These are phyloP conservation scores for Teunomyces stri DNA, from an alignment of 805 yeast genomes.

Conservation along the genomic window DNA sequence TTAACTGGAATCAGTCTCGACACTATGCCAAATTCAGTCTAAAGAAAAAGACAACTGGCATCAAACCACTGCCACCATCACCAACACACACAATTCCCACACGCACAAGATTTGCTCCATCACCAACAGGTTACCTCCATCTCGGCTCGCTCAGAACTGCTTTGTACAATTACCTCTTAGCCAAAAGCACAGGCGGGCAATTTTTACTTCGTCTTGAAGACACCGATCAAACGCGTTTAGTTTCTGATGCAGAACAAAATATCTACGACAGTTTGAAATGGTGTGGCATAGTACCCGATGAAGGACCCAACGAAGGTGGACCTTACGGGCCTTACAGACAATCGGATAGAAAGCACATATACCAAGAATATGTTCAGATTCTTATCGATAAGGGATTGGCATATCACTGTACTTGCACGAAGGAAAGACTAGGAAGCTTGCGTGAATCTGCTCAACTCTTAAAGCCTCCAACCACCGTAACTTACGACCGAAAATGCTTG, in stretches of 20 bases:
- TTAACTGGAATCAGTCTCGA: neutral
- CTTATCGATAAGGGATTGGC: constrained; percentile 69
- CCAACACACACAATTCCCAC: constrained; percentile 44
- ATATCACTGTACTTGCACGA: constrained; percentile 83
- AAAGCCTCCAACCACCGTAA: constrained; percentile 86
- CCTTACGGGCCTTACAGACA: constrained; percentile 78
- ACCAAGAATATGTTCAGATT: constrained; percentile 53
- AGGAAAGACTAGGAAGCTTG: constrained; percentile 66
- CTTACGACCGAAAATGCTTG: constrained; percentile 83
- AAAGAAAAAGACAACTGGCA: constrained; percentile 4
- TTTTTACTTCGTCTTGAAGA: constrained; percentile 86
- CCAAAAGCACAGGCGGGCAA: constrained; percentile 74
- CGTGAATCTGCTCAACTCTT: constrained; percentile 70
- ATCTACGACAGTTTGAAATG: constrained; percentile 73
- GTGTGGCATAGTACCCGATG: constrained; percentile 78
- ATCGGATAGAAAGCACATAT: constrained; percentile 71
- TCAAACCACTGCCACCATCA: constrained; percentile 35
- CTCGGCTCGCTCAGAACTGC: constrained; percentile 94
- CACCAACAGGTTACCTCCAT: constrained; percentile 96
- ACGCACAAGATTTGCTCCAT: constrained; percentile 93
- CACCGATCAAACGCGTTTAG: constrained; percentile 81
- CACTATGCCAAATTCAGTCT: constrained; percentile 7
- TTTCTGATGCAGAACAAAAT: constrained; percentile 78
- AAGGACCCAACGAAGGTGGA: constrained; percentile 67
- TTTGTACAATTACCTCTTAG: constrained; percentile 79